Evolutionary conservation across 129 eudicot genomes (phyloP).

Genomic region (Lactuca sativa): DNA sequence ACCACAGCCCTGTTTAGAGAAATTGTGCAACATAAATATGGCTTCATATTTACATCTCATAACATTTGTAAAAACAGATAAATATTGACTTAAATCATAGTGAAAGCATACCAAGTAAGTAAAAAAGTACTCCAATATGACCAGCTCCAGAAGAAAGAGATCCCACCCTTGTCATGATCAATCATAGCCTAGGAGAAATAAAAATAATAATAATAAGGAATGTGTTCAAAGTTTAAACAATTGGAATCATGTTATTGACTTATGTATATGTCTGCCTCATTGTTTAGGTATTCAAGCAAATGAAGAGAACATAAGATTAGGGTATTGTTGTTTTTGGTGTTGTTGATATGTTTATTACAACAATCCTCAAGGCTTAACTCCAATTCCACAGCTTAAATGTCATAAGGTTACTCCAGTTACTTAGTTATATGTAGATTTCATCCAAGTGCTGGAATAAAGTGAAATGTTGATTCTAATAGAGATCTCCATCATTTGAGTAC

Average conservation of each 20-base stretch:
- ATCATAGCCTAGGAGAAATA: conserved; percentile 54
- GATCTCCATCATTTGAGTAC: conserved; percentile 1
- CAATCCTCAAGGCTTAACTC: too few relatives aligned
- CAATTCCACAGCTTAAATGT: neutral
- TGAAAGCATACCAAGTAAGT: conserved; percentile 68
- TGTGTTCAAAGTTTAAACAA: conserved; percentile 12
- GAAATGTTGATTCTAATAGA: conserved; percentile 6
- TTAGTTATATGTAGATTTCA: neutral
- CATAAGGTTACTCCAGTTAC: neutral
- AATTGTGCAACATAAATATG: conserved; percentile 21
- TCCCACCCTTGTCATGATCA: conserved; percentile 45
- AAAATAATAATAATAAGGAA: neutral
- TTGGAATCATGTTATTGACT: neutral
- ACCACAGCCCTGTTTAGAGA: conserved; percentile 93
- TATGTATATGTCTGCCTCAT: too few relatives aligned
- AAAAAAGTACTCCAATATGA: conserved; percentile 94
- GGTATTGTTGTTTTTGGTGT: too few relatives aligned
- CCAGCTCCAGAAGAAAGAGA: conserved; percentile 89
- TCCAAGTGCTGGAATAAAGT: conserved; percentile 10
- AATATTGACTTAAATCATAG: neutral
- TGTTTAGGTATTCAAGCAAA: too few relatives aligned
- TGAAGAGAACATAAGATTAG: too few relatives aligned
- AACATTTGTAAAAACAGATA: neutral
- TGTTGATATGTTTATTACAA: too few relatives aligned
- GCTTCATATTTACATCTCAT: neutral